Conservation (phyloP, 2,329 filamentous ascomycete species). For the Blastomyces percursus region DNA sequence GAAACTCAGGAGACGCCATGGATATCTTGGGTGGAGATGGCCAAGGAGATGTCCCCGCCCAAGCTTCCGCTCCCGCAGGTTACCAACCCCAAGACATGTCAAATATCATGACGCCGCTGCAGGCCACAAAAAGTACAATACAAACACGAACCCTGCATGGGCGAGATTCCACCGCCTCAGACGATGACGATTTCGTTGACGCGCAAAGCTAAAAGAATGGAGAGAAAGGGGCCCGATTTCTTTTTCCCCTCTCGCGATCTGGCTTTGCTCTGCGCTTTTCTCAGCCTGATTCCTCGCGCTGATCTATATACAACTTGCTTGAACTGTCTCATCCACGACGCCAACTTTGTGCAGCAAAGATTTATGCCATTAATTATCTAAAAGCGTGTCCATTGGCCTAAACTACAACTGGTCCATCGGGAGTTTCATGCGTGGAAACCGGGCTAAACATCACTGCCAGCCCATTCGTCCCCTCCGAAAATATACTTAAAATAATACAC, state of each 20-base stretch:
- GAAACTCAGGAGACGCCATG: conserved; percentile 1
- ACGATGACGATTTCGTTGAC: conserved; percentile 36
- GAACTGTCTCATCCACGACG: neutral
- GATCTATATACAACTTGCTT: neutral
- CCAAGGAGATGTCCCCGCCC: conserved; percentile 2
- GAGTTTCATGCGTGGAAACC: neutral
- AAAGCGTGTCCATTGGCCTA: neutral
- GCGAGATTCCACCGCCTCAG: conserved; percentile 30
- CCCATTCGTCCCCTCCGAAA: neutral
- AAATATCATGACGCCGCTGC: conserved; percentile 16
- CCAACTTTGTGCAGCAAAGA: neutral
- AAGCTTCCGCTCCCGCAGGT: neutral
- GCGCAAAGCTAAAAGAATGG: conserved; percentile 22
- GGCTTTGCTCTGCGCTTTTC: neutral
- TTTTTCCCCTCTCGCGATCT: neutral
- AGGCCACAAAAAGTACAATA: conserved; percentile 12
- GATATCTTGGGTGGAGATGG: conserved; percentile 15
- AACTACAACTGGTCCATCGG: neutral
- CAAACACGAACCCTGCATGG: conserved; percentile 22
- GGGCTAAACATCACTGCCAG: neutral
- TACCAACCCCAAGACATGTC: neutral
- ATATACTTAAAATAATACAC: neutral
- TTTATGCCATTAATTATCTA: neutral
- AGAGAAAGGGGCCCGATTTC: neutral
- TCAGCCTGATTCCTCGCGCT: neutral